Evolutionary conservation across 352 stramenopile genomes (phyloP), one percentile per base, ranked within the genome.

Genomic region (Pythium aphanidermatum): DNA sequence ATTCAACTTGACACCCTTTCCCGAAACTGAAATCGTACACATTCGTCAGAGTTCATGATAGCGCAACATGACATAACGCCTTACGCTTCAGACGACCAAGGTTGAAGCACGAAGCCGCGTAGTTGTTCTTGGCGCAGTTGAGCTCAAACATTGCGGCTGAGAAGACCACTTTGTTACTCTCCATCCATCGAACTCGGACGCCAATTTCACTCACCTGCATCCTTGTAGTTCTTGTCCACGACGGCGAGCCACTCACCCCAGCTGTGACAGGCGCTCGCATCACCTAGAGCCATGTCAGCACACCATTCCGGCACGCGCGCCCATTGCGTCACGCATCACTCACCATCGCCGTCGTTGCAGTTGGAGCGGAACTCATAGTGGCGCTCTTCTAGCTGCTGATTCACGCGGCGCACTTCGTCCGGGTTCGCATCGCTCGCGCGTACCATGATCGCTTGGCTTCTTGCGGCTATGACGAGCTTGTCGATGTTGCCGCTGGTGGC

Each of bases 301-400:
- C 6, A 7, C 36, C 6, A 16, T 7, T 21, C 33, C 33, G 33
- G 29, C 14, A 34, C 14, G 29, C 11, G 10, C 29, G 29, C 29
- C 9, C 34, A 40, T 10, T 44, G 17, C 6, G 36, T 29, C 20
- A 7, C 16, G 13, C 6, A n/a, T 26, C 7, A 17, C 21, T 10
- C 23, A 82, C 73, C 73, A 23, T 92, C 69, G 30, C 78, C 80
- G 27, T 86, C 76, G 51, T 90, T 74, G 61, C 83, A 95, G 47
- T 92, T 92, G 32, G 79, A 90, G 42, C 76, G 70, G 56, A 94
- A 94, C 62, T 94, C 82, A 50, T 92, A 92, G 58, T 88, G 76
- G 17, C 82, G 82, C 51, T 92, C 72, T 62, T 89, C 77, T 36
- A 94, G 63, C 48, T 91, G 73, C 53, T 92, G 60, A 60, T 94